These are phyloP conservation scores for Acer yangbiense DNA, from an alignment of 345 rosid species.

Conservation along the genomic window DNA sequence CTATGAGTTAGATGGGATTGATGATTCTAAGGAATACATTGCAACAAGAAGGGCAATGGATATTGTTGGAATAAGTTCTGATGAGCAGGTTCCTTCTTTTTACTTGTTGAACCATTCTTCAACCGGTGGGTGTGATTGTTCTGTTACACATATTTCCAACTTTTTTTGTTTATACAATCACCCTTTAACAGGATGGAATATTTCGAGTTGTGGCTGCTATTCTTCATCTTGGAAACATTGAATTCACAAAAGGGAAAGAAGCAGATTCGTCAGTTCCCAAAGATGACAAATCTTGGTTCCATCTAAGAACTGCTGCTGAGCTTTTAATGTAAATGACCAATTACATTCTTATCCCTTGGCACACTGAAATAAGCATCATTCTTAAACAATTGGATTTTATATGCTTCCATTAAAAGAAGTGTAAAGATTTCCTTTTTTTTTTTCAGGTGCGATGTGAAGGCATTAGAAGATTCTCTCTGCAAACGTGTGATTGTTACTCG, in stretches of 20 bases:
- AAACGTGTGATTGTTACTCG: constrained; percentile 97
- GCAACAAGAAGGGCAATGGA: constrained; percentile 97
- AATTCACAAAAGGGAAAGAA: constrained; percentile 90
- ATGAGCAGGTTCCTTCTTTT: constrained; percentile 68
- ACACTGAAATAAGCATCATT: not conserved
- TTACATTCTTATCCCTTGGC: constrained; percentile 19
- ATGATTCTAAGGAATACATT: constrained; percentile 81
- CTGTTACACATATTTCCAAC: constrained; percentile 14
- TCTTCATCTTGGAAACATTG: constrained; percentile 94
- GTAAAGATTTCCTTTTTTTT: constrained; percentile 29
- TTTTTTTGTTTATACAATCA: constrained; percentile 19
- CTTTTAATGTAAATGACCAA: constrained; percentile 63
- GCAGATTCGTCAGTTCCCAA: constrained; percentile 84
- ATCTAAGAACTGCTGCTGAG: constrained; percentile 86
- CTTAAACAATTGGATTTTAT: constrained; percentile 11
- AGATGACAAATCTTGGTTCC: constrained; percentile 91
- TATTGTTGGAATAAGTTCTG: constrained; percentile 81
- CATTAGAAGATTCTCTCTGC: constrained; percentile 96
- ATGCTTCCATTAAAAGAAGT: constrained; percentile 2
- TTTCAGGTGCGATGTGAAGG: constrained; percentile 83
- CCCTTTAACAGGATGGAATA: constrained; percentile 68
- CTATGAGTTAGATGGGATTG: constrained; percentile 71
- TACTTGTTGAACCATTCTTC: constrained; percentile 20
- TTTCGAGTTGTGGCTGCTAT: constrained; percentile 92
- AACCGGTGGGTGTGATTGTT: constrained; percentile 11